Evolutionary conservation across 2,329 filamentous ascomycete genomes (phyloP), one percentile per base, ranked within the genome.

Genomic region (Diaporthe nobilis): DNA sequence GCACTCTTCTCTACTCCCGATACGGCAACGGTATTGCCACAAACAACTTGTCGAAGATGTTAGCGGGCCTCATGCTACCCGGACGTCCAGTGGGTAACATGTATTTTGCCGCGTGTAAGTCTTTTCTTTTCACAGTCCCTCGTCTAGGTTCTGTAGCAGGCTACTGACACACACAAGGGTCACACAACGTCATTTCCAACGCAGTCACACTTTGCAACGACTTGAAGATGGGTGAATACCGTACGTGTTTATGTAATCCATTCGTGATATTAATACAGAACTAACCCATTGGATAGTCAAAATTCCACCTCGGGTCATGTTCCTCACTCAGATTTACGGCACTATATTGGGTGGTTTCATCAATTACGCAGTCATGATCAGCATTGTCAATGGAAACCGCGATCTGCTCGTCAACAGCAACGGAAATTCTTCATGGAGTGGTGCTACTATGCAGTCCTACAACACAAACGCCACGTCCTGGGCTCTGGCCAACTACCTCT

Each of bases 211-310:
- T 91, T 9, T 88, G 84, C 51, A 87, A 85, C 63, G 88, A 90
- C 77, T 80, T 91, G 34, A 91, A 91, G 82, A 86, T 91, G 85
- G 90, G 90, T 28, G 88, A 91, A 82, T 91, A 91, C 70, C 85
- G 88, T 88, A 82, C 71, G 86, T 83, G 12, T 31, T 5, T 4
- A 13, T 34, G 5, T 28, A 25, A 7, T 25, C n/a, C 31, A 4
- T 22, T 15, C 3, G 4, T 60, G 7, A 20, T 2, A 17, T 22
- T 6, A 0, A 22, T 44, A 10, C n/a, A 22, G 31, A 17, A 20
- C 79, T 83, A 58, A 85, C 67, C 17, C 0, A 25, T 15, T 49
- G 42, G 77, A n/a, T 37, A 87, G 85, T 88, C 78, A 91, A 91
- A 77, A 88, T 91, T 8, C 88, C 89, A 2, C 89, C 88, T 2